Evolutionary conservation across 2,329 filamentous ascomycete genomes (phyloP).

Genomic region (Knufia fluminis): DNA sequence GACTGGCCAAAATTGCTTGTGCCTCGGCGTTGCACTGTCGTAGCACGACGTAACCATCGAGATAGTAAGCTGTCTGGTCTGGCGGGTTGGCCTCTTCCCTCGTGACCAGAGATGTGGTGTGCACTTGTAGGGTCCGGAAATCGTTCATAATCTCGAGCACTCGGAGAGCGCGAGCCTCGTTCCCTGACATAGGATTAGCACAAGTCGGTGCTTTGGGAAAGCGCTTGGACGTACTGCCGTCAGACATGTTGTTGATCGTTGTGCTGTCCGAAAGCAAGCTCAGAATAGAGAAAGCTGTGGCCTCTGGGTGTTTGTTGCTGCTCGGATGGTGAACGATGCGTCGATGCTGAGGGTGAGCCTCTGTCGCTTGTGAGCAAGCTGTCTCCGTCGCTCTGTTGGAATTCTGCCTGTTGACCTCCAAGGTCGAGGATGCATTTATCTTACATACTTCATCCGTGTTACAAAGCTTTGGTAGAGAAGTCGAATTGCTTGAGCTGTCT

Average conservation of each 20-base stretch:
- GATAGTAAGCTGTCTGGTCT: conserved; percentile 45
- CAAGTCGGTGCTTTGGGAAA: conserved; percentile 29
- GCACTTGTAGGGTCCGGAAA: conserved; percentile 52
- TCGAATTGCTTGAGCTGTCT: background rate
- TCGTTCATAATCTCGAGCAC: conserved; percentile 56
- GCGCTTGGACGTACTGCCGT: conserved; percentile 19
- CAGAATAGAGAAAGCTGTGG: too few relatives aligned
- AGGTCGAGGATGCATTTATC: background rate
- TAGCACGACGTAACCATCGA: conserved; percentile 50
- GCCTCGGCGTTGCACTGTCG: conserved; percentile 48
- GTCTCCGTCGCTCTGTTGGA: background rate
- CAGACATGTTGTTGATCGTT: conserved; percentile 15
- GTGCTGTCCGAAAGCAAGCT: too few relatives aligned
- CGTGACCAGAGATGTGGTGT: conserved; percentile 37
- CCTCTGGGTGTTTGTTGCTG: background rate
- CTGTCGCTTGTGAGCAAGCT: background rate
- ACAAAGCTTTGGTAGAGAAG: background rate
- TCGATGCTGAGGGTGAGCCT: background rate
- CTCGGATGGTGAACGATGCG: background rate
- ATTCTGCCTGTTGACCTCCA: background rate
- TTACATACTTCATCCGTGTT: background rate
- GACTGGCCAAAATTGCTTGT: conserved; percentile 44
- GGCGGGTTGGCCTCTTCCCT: conserved; percentile 44
- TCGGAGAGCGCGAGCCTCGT: conserved; percentile 54
- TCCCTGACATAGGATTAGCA: conserved; percentile 38